phyloP scores from a whole-genome alignment of 1,284 basidiomycete species.

The Trichosporon sp. region DNA sequence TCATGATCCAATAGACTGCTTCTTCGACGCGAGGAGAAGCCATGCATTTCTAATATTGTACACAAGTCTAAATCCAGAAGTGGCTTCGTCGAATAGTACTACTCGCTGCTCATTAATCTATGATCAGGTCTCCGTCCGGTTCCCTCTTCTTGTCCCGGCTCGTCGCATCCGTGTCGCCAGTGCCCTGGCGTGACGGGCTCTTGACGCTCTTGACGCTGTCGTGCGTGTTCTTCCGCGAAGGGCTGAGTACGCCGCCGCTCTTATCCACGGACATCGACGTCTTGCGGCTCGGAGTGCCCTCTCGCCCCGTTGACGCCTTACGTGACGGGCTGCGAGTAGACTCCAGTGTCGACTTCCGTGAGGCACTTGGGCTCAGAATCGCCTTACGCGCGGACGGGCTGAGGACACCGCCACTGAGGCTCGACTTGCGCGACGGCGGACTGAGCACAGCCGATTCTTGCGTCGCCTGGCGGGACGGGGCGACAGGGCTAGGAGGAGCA shows the following conservation, averaged over 20 bases:
- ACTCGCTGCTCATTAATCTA: not conserved
- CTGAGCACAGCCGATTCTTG: not conserved
- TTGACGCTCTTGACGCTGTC: not conserved
- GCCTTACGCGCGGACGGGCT: not conserved
- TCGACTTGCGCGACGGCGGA: conserved; percentile 11
- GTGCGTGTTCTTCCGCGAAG: conserved; percentile 4
- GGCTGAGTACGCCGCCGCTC: not conserved
- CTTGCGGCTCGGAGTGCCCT: not conserved
- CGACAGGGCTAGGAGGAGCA: not conserved
- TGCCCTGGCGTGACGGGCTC: not conserved
- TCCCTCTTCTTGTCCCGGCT: not conserved
- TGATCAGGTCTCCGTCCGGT: not conserved
- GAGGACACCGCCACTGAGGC: not conserved
- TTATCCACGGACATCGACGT: not conserved
- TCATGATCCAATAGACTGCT: conserved; percentile 71
- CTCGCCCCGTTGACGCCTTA: not conserved
- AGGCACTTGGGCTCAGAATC: not conserved
- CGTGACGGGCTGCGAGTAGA: not conserved
- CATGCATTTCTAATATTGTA: conserved; percentile 19
- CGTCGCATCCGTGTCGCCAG: not conserved
- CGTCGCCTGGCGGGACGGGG: not conserved
- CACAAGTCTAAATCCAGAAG: not conserved
- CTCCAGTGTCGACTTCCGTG: not conserved
- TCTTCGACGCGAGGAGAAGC: not conserved
- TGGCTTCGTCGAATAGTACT: not conserved